phyloP scores from a whole-genome alignment of 1,139 yeast species.

The Sugiyamaella sp. region DNA sequence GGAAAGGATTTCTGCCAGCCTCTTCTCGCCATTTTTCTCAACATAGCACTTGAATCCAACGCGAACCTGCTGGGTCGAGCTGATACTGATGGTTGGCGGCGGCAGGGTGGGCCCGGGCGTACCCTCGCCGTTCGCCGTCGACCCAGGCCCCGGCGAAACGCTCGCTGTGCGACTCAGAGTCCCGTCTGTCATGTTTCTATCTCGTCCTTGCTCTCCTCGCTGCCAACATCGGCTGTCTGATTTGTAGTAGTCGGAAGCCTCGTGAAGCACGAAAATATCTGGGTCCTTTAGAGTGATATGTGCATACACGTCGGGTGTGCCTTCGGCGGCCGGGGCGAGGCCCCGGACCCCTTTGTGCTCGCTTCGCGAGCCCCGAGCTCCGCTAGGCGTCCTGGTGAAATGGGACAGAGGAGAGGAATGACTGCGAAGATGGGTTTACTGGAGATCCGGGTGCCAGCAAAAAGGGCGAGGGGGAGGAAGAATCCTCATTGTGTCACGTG shows the following conservation, averaged over 20 bases:
- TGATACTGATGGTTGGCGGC: conserved; percentile 18
- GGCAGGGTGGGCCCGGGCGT: conserved; percentile 8
- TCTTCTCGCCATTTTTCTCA: conserved; percentile 73
- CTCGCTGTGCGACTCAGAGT: not conserved
- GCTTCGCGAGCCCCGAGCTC: not conserved
- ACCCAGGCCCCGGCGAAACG: conserved; percentile 11
- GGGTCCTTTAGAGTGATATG: not conserved
- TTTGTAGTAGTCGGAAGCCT: too few species aligned
- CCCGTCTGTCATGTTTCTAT: not conserved
- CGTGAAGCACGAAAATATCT: not conserved
- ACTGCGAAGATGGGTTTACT: too few species aligned
- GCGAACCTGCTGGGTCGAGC: conserved; percentile 32
- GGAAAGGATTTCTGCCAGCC: conserved; percentile 85
- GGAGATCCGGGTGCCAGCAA: too few species aligned
- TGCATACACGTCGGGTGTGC: not conserved
- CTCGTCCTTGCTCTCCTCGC: not conserved
- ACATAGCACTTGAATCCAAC: conserved; percentile 81
- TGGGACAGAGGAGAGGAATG: too few species aligned
- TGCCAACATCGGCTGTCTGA: not conserved
- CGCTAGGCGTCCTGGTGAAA: too few species aligned
- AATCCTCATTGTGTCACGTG: not conserved
- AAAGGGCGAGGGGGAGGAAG: too few species aligned
- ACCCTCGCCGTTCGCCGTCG: conserved; percentile 2
- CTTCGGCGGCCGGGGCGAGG: not conserved
- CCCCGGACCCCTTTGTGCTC: not conserved